Evolutionary conservation across 805 yeast species (phyloP).

Genomic region (Starmera pachycereana): DNA sequence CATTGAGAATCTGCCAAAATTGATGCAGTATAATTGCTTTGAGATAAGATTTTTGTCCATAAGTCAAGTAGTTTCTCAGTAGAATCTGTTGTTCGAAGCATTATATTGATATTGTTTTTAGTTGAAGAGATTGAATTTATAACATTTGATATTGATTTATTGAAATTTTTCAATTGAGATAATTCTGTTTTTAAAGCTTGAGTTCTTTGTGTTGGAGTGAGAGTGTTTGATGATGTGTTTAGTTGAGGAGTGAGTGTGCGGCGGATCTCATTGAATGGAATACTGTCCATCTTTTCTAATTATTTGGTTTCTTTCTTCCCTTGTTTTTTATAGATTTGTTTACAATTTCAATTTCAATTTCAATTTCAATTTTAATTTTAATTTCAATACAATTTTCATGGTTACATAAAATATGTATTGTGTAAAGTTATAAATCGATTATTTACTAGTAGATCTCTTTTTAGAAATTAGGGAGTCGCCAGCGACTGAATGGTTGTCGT

Average conservation of each 20-base stretch:
- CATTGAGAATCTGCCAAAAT: constrained; percentile 33
- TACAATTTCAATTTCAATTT: no score
- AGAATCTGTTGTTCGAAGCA: constrained; percentile 29
- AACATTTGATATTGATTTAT: constrained; percentile 11
- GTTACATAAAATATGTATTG: no score
- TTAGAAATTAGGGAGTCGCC: no score
- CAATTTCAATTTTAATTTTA: no score
- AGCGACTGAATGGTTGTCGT: no score
- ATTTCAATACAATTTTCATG: no score
- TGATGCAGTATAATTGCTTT: constrained; percentile 43
- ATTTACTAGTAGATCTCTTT: no score
- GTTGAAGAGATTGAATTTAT: constrained; percentile 14
- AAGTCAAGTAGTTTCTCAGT: constrained; percentile 42
- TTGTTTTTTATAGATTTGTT: no score
- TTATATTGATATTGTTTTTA: constrained; percentile 7
- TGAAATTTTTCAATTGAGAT: constrained; percentile 12
- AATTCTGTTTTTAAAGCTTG: constrained; percentile 16
- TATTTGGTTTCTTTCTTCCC: no score
- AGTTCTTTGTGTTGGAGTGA: constrained; percentile 9
- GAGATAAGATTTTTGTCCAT: constrained; percentile 55
- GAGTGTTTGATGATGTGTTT: neutral
- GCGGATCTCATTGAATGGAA: no score
- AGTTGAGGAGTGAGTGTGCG: neutral
- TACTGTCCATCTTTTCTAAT: no score
- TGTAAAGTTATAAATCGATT: no score